Evolutionary conservation across 805 yeast species (phyloP), one percentile per base, ranked within the genome.

Genomic region (Grigorovia jiainica): DNA sequence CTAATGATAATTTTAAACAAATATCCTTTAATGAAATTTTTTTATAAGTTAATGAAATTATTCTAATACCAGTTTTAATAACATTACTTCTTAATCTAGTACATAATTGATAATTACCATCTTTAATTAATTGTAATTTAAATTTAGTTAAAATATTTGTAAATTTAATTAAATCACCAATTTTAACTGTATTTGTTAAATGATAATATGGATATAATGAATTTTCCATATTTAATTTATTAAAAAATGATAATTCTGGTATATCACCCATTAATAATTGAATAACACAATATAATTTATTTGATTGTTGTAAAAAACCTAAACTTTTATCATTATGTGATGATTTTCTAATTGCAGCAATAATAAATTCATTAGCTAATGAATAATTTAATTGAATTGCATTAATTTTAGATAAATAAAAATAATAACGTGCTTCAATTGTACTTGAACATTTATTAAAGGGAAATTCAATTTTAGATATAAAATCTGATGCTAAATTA

Each of bases 261-360:
- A 92, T 82, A 54, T 92, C 98, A 44, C 99, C 98, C 77, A 90
- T 89, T 54, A 92, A 76, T 57, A 92, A 71, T 66, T 92, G 96
- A 53, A 92, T 85, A 45, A 89, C 73, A 47, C 90, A 83, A 58
- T 78, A 82, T 52, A 92, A 74, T 67, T 92, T 92, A 50, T 89
- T 79, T 3, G 96, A 92, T 40, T 84, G 77, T 64, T 89, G 95
- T 49, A 87, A 63, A 61, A 92, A 92, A 2, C 98, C 98, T 35
- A 73, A 63, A 7, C 96, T 87, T 46, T 79, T 76, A 35, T 75
- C 72, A 1, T 95, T 85, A 62, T 87, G 96, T 21, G 99, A 97
- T 8, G 95, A 89, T 62, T 92, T 92, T 68, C 98, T 81, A 41
- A 89, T 82, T 2, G 98, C 96, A n/a, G 92, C 87, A 43, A 87